A percentile compares a stretch with the other conserved stretches of the same genome.
Evolutionary conservation across 2,329 filamentous ascomycete genomes (phyloP).

Genomic region (Blumeriella jaapii): DNA sequence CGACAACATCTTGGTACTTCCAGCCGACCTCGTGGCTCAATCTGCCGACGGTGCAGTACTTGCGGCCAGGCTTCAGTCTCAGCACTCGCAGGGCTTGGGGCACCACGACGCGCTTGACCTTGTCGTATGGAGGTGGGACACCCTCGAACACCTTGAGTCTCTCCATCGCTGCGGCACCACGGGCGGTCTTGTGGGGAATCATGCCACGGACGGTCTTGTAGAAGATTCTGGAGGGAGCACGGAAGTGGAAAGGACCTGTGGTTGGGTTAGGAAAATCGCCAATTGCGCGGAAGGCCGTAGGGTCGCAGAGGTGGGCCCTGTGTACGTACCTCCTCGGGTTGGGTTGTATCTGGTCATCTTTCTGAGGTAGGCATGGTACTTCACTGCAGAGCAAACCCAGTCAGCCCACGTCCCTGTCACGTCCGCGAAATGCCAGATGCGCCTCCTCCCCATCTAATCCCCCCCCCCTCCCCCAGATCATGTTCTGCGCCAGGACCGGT

Average conservation of each 20-base stretch:
- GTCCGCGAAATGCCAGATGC: conserved; percentile 10
- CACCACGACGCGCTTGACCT: conserved; percentile 99
- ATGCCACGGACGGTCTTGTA: conserved; percentile 99
- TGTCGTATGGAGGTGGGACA: conserved; percentile 97
- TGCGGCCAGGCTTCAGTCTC: conserved; percentile 95
- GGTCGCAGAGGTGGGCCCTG: neutral
- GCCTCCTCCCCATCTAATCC: conserved; percentile 11
- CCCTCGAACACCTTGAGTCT: conserved; percentile 99
- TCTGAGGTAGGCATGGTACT: conserved; percentile 99
- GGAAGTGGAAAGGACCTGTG: conserved; percentile 98
- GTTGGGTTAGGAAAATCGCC: conserved; percentile 27
- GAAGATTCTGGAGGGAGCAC: conserved; percentile 97
- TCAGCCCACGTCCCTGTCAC: conserved; percentile 32
- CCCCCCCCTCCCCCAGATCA: conserved; percentile 9
- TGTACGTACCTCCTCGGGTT: conserved; percentile 71
- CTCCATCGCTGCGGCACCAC: conserved; percentile 91
- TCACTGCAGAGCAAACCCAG: conserved; percentile 56
- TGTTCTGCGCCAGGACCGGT: conserved; percentile 7
- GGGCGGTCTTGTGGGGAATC: conserved; percentile 99
- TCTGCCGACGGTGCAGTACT: conserved; percentile 99
- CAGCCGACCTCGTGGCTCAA: conserved; percentile 98
- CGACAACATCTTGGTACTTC: conserved; percentile 99
- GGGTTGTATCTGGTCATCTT: conserved; percentile 99
- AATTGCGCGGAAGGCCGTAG: conserved; percentile 1
- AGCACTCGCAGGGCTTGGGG: conserved; percentile 96